phyloP scores from a whole-genome alignment of 306 rosid species.

The Cucumis hystrix region DNA sequence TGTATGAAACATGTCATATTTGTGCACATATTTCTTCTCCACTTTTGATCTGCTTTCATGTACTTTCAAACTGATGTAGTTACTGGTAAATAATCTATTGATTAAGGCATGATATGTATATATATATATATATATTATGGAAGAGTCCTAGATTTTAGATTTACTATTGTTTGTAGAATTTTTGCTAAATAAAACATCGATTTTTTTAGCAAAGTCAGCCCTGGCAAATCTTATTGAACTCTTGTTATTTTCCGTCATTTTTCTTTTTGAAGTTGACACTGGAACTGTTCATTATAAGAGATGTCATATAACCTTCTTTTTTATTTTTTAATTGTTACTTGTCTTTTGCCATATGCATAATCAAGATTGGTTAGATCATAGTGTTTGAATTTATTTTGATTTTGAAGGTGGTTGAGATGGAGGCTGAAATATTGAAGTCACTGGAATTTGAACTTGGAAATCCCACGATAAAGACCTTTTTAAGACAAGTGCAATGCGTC shows the following conservation, averaged over 20 bases:
- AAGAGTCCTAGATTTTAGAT: neutral
- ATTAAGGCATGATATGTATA: too few relatives aligned
- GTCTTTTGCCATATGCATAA: neutral
- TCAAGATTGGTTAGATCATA: neutral
- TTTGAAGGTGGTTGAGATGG: conserved; percentile 62
- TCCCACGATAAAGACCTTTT: conserved; percentile 61
- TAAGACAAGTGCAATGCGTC: conserved; percentile 29
- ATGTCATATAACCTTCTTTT: neutral
- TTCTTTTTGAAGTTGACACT: neutral
- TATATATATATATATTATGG: neutral
- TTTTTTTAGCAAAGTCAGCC: conserved; percentile 44
- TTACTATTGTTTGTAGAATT: neutral
- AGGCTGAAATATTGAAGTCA: conserved; percentile 56
- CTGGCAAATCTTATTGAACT: conserved; percentile 10
- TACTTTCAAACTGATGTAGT: too few relatives aligned
- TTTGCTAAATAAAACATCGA: neutral
- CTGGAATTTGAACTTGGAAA: conserved; percentile 77
- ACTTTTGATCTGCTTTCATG: neutral
- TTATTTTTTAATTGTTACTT: neutral
- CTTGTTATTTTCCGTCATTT: neutral
- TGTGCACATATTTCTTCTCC: neutral
- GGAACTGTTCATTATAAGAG: neutral
- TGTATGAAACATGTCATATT: conserved; percentile 7
- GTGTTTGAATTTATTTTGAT: neutral
- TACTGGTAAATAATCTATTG: too few relatives aligned